phyloP scores from a whole-genome alignment of 148 eudicot species.

The Suaeda aralocaspica region DNA sequence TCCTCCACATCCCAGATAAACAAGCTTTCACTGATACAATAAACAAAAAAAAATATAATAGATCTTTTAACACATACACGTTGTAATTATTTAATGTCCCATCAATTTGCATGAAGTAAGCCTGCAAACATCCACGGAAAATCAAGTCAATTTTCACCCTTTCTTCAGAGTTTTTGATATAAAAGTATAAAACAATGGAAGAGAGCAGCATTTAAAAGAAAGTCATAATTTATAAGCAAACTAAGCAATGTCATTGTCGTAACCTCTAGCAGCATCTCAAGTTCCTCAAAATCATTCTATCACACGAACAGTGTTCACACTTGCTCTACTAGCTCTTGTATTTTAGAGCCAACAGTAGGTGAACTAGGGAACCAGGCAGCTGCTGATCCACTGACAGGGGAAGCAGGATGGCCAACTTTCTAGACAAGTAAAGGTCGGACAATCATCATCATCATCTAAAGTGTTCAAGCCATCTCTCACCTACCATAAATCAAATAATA shows the following conservation, averaged over 20 bases:
- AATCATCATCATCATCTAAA: conserved; percentile 72
- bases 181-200: not conserved
- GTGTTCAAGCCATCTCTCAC: conserved; percentile 82
- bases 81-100: conserved; percentile 64
- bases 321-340: conserved; percentile 66
- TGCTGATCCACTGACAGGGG: conserved; percentile 61
- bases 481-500: conserved; percentile 26
- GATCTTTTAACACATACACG: conserved; percentile 40
- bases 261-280: conserved; percentile 80
- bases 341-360: conserved; percentile 57
- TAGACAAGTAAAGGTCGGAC: conserved; percentile 75
- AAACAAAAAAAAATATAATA: not conserved
- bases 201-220: too few relatives aligned
- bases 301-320: conserved; percentile 48
- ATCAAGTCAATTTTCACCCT: conserved; percentile 7
- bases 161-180: conserved; percentile 1
- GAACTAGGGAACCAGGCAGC: conserved; percentile 43
- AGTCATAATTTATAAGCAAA: not conserved
- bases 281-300: conserved; percentile 72
- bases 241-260: not conserved
- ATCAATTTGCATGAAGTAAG: conserved; percentile 78
- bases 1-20: not conserved
- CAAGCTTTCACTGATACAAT: not conserved
- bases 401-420: conserved; percentile 45
- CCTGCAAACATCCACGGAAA: conserved; percentile 39